phyloP scores from a whole-genome alignment of 352 stramenopile species.

The Achlya hypogyna region DNA sequence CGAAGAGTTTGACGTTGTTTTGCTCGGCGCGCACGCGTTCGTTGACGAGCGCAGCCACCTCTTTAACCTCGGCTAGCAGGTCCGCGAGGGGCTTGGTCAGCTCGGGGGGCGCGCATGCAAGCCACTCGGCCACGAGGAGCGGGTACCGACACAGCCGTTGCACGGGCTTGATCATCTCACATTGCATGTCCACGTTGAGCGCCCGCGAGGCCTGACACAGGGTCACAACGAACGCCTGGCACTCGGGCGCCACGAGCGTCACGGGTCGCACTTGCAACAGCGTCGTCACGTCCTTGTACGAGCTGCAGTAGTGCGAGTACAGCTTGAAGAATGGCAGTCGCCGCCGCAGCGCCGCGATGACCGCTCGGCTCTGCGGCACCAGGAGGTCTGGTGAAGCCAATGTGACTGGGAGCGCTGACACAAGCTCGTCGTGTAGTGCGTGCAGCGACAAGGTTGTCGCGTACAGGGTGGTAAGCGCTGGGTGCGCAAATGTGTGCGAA shows the following conservation, averaged over 20 bases:
- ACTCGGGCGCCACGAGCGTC: background rate
- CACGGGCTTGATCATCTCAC: conserved; percentile 59
- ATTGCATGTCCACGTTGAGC: conserved; percentile 34
- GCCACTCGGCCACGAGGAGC: conserved; percentile 42
- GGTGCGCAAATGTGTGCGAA: background rate
- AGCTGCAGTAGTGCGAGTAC: conserved; percentile 14
- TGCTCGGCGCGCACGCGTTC: conserved; percentile 51
- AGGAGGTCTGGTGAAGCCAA: background rate
- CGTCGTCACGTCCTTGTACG: conserved; percentile 15
- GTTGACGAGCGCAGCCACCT: conserved; percentile 47
- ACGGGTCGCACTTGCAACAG: background rate
- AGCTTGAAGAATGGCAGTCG: conserved; percentile 19
- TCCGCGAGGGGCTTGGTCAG: conserved; percentile 30
- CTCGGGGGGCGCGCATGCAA: conserved; percentile 29
- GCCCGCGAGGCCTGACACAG: background rate
- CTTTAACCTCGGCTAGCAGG: conserved; percentile 36
- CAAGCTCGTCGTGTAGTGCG: conserved; percentile 7
- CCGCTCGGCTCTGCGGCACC: background rate
- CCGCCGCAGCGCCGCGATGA: background rate
- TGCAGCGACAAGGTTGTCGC: conserved; percentile 6
- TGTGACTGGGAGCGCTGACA: background rate
- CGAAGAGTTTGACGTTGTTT: conserved; percentile 43
- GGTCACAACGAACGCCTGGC: conserved; percentile 4
- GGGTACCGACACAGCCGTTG: conserved; percentile 64
- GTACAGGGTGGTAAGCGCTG: background rate